Percentiles rank a stretch among this genome's conserved stretches.
phyloP scores from a whole-genome alignment of 805 yeast species.

The Spathaspora hagerdaliae region DNA sequence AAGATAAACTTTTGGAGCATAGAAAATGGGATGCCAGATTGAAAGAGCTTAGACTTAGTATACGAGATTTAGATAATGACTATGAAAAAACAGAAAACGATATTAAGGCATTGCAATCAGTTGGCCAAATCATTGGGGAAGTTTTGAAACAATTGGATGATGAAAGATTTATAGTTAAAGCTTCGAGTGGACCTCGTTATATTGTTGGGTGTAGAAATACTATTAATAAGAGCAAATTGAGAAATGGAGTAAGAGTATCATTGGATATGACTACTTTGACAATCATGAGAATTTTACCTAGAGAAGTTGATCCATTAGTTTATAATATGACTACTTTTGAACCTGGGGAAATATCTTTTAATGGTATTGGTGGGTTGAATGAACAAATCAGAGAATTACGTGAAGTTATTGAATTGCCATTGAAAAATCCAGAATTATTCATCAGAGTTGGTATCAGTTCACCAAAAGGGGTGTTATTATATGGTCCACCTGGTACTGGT shows the following conservation, averaged over 20 bases:
- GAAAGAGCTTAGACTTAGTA: conserved; percentile 75
- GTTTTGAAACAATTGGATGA: conserved; percentile 92
- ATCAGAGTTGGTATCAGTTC: conserved; percentile 95
- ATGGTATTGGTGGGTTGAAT: conserved; percentile 91
- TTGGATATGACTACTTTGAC: conserved; percentile 96
- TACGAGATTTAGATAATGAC: conserved; percentile 77
- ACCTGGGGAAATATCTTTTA: conserved; percentile 95
- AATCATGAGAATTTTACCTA: conserved; percentile 93
- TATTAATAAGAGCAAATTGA: conserved; percentile 73
- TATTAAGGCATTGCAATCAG: conserved; percentile 93
- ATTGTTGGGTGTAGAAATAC: conserved; percentile 97
- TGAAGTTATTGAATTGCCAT: conserved; percentile 95
- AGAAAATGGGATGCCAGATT: conserved; percentile 91
- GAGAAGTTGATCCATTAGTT: conserved; percentile 97
- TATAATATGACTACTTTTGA: conserved; percentile 97
- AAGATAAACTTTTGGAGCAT: conserved; percentile 85
- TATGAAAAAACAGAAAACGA: conserved; percentile 95
- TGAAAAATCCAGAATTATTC: conserved; percentile 95
- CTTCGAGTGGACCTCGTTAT: conserved; percentile 95
- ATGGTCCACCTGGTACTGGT: conserved; percentile 99
- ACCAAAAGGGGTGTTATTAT: conserved; percentile 95
- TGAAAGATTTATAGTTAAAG: conserved; percentile 92
- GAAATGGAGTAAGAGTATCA: conserved; percentile 95
- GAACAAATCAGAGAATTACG: conserved; percentile 95
- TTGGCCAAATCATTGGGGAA: conserved; percentile 96